Base-by-base conservation (phyloP, 1,139 yeast genomes). In the Wickerhamiella pararugosa region DNA sequence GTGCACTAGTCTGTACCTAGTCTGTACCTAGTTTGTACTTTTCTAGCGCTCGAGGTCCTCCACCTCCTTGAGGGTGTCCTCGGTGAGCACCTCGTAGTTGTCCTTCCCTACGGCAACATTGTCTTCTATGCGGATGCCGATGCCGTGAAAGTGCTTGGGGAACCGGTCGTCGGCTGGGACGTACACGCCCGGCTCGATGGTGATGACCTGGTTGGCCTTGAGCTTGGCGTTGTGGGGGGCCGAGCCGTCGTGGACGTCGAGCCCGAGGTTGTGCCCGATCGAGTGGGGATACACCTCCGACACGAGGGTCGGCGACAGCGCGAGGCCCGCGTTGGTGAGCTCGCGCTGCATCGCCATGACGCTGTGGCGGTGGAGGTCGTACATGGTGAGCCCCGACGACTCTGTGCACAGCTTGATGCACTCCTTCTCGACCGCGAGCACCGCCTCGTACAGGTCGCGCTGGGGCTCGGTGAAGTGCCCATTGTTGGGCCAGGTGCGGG, bases 91-190 rank as follows among this genome's bases (percentile, higher is more conserved):
- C 21, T 76, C 79, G 50, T 69, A 70, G 2, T 62, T 60, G 21
- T 67, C 63, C 29, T 70, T 61, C 0, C 92, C 93, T 28, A 90
- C 77, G 29, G 82, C 67, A 9, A 65, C 69, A 57, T 90, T 90
- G 62, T 92, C 99, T 59, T 92, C 99, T 31, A 92, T 81, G 53
- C 99, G 74, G 26, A 92, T 79, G 2, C 98, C 99, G 46, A 92
- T 79, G 25, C 92, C 92, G 52, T 84, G 79, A 63, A 73, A 87
- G 53, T 75, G 76, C 49, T 72, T 69, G 34, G 98, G 97, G 71
- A 78, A 87, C 48, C 66, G 68, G 37, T 64, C 63, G 50, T 65
- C 64, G 42, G 69, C 65, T 1, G 97, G 97, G 36, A 92, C 73
- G 57, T 90, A 90, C 32, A 90, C 70, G 26, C 98, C 98, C 0